A percentile compares a stretch with the other conserved stretches of the same genome.
phyloP scores from a whole-genome alignment of 2,329 filamentous ascomycete species.

The Apiospora aurea region DNA sequence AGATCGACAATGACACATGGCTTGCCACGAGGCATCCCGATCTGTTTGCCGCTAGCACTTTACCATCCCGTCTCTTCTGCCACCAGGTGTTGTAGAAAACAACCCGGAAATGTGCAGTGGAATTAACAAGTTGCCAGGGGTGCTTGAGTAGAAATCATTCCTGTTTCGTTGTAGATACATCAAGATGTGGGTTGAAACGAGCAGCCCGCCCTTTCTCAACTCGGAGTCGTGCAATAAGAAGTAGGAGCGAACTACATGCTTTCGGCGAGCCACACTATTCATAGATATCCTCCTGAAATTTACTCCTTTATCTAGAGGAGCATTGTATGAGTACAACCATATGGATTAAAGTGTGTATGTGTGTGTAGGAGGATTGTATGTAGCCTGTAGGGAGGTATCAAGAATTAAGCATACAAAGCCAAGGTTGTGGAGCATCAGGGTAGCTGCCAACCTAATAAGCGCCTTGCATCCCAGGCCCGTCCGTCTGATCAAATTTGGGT shows the following conservation, averaged over 20 bases:
- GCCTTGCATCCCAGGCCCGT: background rate
- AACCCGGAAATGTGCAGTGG: background rate
- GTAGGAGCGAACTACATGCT: background rate
- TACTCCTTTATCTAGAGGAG: background rate
- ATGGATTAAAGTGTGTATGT: too few species aligned
- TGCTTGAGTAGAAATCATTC: background rate
- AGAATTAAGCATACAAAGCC: background rate
- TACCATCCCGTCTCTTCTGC: background rate
- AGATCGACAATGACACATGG: background rate
- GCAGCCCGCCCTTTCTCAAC: too few species aligned
- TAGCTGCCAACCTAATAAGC: slow-evolving; percentile 1
- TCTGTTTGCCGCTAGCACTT: background rate
- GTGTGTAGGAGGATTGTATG: too few species aligned
- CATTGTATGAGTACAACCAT: background rate
- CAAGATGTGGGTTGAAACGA: background rate
- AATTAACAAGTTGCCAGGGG: background rate
- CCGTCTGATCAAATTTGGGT: slow-evolving; percentile 4
- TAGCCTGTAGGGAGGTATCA: too few species aligned
- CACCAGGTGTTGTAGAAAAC: background rate
- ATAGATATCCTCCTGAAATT: background rate
- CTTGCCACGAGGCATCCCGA: background rate
- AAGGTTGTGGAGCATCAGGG: background rate
- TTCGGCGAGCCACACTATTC: background rate
- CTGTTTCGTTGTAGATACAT: background rate
- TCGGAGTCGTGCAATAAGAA: background rate